Conservation (phyloP, 331 rosid genomes). For the Acacia concinna region DNA sequence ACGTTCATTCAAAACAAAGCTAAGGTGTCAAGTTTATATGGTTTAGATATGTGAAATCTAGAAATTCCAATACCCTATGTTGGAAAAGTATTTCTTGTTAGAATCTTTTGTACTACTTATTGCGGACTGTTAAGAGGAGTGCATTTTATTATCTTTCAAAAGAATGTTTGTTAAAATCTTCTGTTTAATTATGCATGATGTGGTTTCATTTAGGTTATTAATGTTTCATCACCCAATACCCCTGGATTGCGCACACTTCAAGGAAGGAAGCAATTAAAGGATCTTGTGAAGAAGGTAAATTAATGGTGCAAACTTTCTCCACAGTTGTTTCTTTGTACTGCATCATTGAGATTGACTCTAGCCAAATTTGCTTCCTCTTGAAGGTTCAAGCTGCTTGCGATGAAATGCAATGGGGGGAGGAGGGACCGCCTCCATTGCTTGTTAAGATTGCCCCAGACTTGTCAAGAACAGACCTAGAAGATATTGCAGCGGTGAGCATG, state of each 20-base stretch:
- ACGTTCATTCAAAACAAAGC: background rate
- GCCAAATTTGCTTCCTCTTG: constrained; percentile 31
- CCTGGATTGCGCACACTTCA: constrained; percentile 98
- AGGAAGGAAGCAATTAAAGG: constrained; percentile 94
- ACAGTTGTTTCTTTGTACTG: constrained; percentile 19
- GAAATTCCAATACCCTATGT: background rate
- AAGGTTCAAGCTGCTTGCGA: constrained; percentile 97
- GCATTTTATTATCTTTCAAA: background rate
- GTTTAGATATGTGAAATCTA: background rate
- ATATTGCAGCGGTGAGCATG: constrained; percentile 87
- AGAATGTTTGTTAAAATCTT: background rate
- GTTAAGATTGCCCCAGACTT: constrained; percentile 98
- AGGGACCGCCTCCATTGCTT: constrained; percentile 97
- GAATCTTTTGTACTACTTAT: background rate
- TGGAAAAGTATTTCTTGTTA: background rate
- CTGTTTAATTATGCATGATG: constrained; percentile 3
- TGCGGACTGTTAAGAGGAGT: constrained; percentile 4
- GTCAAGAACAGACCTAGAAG: constrained; percentile 97
- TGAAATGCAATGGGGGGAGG: constrained; percentile 99
- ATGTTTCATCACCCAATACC: constrained; percentile 99
- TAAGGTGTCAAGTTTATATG: background rate
- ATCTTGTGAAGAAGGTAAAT: constrained; percentile 91
- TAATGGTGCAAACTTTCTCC: constrained; percentile 25
- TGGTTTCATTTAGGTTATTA: constrained; percentile 66
- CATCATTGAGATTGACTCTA: constrained; percentile 27